phyloP scores from a whole-genome alignment of 129 eudicot genomes.

The Flaveria robusta region DNA sequence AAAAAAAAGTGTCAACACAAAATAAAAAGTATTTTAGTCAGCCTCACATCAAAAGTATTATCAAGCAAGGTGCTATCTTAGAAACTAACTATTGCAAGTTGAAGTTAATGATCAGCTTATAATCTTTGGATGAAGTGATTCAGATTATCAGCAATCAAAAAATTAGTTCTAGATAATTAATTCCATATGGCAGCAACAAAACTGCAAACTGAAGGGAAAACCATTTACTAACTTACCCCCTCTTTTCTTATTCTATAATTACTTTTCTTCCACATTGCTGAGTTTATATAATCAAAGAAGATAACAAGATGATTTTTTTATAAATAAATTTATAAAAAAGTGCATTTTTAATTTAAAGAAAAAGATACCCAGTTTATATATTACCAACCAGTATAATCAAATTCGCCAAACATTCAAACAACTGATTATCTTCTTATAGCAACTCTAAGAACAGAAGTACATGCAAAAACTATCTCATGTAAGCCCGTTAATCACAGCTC shows the following conservation, averaged over 20 bases:
- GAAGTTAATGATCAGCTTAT: neutral
- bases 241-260: neutral
- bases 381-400: neutral
- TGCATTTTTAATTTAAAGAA: neutral
- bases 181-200: neutral
- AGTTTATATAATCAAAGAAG: neutral
- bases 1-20: slow-evolving; percentile 11
- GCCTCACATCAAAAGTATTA: neutral
- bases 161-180: neutral
- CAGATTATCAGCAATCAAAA: neutral
- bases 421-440: slow-evolving; percentile 5
- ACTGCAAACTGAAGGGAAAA: neutral
- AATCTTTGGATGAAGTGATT: neutral
- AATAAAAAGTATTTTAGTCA: slow-evolving; percentile 1
- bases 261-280: slow-evolving; percentile 3
- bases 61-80: neutral
- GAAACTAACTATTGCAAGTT: neutral
- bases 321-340: neutral
- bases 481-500: neutral
- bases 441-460: neutral
- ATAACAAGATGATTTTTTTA: neutral
- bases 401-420: slow-evolving; percentile 10
- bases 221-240: neutral
- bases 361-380: neutral
- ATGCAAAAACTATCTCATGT: neutral